These are phyloP conservation scores for Cryphonectria japonica DNA, from an alignment of 2,329 filamentous ascomycete species.

Conservation along the genomic window DNA sequence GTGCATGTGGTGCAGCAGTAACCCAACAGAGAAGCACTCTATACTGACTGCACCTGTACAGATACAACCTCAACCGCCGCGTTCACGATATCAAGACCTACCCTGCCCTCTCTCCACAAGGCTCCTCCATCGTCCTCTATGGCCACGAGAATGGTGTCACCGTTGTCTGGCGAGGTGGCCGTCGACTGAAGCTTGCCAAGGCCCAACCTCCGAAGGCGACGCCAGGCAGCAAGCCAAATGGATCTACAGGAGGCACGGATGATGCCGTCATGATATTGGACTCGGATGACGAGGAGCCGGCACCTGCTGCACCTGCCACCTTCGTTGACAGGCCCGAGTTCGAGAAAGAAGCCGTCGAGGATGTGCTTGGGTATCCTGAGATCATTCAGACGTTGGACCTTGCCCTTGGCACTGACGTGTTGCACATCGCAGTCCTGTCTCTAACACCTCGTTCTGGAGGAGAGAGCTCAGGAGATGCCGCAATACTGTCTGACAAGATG, in stretches of 20 bases:
- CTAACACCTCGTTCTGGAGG: constrained; percentile 52
- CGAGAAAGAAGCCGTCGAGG: constrained; percentile 53
- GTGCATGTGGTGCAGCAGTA: not conserved
- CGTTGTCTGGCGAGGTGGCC: constrained; percentile 65
- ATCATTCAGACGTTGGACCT: constrained; percentile 65
- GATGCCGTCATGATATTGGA: constrained; percentile 66
- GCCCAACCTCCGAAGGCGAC: constrained; percentile 35
- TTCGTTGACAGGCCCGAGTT: constrained; percentile 63
- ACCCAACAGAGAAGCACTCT: not conserved
- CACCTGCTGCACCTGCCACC: constrained; percentile 33
- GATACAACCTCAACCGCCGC: constrained; percentile 62
- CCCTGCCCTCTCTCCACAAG: constrained; percentile 64
- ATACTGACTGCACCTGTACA: constrained; percentile 36
- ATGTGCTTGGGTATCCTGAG: constrained; percentile 53
- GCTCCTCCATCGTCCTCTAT: constrained; percentile 65
- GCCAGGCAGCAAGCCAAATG: constrained; percentile 54
- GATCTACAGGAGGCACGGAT: constrained; percentile 42
- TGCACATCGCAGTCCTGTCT: constrained; percentile 60
- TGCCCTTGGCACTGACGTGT: constrained; percentile 58
- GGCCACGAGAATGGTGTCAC: constrained; percentile 67
- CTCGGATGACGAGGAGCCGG: constrained; percentile 60
- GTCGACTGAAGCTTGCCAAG: constrained; percentile 55
- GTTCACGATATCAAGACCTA: constrained; percentile 64
- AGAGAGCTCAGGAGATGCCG: constrained; percentile 52
- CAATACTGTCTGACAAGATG: constrained; percentile 59